Base-by-base conservation (phyloP, 1,139 yeast genomes). In the Lodderomyces pseudojiufengensis region DNA sequence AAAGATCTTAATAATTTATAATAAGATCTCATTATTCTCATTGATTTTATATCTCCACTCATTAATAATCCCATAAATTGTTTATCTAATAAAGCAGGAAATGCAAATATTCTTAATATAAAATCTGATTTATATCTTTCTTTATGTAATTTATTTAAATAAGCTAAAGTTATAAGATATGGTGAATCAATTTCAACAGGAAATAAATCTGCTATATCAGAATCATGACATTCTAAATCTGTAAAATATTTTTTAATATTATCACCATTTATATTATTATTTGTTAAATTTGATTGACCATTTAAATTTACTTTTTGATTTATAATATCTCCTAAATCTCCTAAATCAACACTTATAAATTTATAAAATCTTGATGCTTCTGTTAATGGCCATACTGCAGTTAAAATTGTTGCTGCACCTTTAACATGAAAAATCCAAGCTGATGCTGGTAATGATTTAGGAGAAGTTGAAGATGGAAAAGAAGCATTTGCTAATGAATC, bases 361-460 rank as follows among this genome's bases (percentile, higher is more conserved):
- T 82, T 80, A 56, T 80, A 78, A 55, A 83, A 83, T 35, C 87
- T 59, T 10, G 87, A 81, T 6, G 80, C 72, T 45, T 84, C 90
- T 11, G 94, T 86, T 37, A 88, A 65, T 3, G 96, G 96, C 85
- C 97, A 88, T 11, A 88, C 95, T 1, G 97, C 95, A 1, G 95
- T 84, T 39, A 90, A 66, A 33, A 90, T 90, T 0, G 97, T 90
- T 4, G 96, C 96, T 0, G 97, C 96, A 15, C 97, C 97, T 50
- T 94, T 85, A 10, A 90, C 97, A 54, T 90, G 97, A 65, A 87
- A 92, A 39, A 90, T 81, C 97, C 97, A 90, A 0, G 97, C 95
- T 6, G 92, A 81, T 1, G 97, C 92, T 1, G 96, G 95, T 37
- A 88, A 63, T 4, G 86, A 76, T 47, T 78, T 79, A 3, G 74